phyloP scores from a whole-genome alignment of 2,329 filamentous ascomycete genomes.

The Venturia oleaginea region DNA sequence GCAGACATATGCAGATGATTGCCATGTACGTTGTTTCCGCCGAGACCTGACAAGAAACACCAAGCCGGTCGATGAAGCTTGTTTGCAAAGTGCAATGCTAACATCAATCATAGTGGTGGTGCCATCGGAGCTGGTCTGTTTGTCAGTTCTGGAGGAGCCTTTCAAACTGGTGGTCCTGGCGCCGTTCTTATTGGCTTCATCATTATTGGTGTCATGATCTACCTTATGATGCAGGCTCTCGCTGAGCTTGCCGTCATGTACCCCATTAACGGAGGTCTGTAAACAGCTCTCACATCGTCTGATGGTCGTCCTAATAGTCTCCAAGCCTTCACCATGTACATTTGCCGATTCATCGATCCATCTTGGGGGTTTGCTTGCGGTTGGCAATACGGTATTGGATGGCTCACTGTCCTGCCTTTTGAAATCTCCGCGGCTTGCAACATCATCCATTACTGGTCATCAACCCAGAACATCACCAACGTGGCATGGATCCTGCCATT shows the following conservation, averaged over 20 bases:
- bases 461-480: conserved; percentile 22
- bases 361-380: conserved; percentile 27
- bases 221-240: conserved; percentile 16
- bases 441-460: conserved; percentile 29
- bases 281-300: no score
- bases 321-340: conserved; percentile 16
- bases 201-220: conserved; percentile 38
- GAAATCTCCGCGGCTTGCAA: conserved; percentile 30
- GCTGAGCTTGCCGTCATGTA: conserved; percentile 18
- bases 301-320: no score
- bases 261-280: conserved; percentile 13
- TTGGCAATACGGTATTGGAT: conserved; percentile 14
- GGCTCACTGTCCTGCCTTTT: conserved; percentile 14
- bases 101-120: conserved; percentile 7
- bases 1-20: conserved; percentile 16
- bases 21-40: conserved; percentile 12
- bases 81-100: background rate
- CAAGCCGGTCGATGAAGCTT: background rate
- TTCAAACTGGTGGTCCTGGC: conserved; percentile 13
- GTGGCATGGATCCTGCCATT: conserved; percentile 29
- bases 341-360: conserved; percentile 18
- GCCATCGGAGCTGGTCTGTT: conserved; percentile 32
- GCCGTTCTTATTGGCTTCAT: conserved; percentile 35
- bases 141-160: conserved; percentile 25
- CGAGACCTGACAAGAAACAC: background rate